Percentiles rank a stretch among this genome's conserved stretches.
Conservation (phyloP, 108 stramenopile genomes). For the Fistulifera solaris region DNA sequence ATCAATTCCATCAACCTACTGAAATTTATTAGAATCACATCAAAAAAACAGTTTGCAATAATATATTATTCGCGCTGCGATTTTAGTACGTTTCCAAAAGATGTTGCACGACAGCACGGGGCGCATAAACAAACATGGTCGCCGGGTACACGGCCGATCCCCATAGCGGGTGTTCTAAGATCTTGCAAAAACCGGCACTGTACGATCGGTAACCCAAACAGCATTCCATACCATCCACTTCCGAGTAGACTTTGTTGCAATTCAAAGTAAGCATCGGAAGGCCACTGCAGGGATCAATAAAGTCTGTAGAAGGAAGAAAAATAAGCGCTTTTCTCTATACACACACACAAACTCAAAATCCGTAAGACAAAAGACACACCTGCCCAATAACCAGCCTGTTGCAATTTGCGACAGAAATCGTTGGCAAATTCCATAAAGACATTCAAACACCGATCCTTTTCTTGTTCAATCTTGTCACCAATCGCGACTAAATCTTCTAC, state of each 20-base stretch:
- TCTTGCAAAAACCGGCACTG: slow-evolving; percentile 95
- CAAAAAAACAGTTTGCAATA: no score
- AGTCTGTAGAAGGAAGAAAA: slow-evolving; percentile 49
- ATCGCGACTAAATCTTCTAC: slow-evolving; percentile 74
- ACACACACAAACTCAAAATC: no score
- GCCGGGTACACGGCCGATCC: slow-evolving; percentile 94
- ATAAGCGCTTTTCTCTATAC: no score
- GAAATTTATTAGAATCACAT: no score
- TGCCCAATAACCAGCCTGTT: slow-evolving; percentile 55
- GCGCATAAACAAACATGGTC: slow-evolving; percentile 84
- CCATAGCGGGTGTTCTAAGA: slow-evolving; percentile 93
- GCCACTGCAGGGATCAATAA: slow-evolving; percentile 97
- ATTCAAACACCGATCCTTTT: slow-evolving; percentile 83
- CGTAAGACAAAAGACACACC: no score
- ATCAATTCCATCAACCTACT: no score
- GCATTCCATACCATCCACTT: slow-evolving; percentile 91
- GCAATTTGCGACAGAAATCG: slow-evolving; percentile 44
- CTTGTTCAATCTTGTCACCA: slow-evolving; percentile 73
- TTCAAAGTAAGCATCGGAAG: slow-evolving; percentile 80
- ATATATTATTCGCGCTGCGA: no score
- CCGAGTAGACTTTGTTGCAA: slow-evolving; percentile 78
- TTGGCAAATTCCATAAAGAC: slow-evolving; percentile 72
- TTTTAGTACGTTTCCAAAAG: no score
- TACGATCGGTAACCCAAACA: slow-evolving; percentile 82
- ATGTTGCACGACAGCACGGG: slow-evolving; percentile 27